Evolutionary conservation across 176 grass and related monocot genomes (phyloP).

Genomic region (Zoysia japonica): DNA sequence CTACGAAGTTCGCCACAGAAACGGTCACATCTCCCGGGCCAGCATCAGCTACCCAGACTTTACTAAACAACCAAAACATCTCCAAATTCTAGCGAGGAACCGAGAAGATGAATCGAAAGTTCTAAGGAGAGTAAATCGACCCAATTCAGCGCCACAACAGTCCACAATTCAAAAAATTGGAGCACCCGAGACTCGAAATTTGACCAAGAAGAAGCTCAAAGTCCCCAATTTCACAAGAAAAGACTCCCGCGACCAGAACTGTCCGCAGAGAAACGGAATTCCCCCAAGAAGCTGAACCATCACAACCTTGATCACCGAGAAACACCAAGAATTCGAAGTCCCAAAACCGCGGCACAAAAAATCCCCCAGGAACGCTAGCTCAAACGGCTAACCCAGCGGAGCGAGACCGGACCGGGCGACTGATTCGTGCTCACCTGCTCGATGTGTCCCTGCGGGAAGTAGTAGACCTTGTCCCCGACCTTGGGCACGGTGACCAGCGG

Average conservation of each 20-base stretch:
- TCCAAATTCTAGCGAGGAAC: background rate
- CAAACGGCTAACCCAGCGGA: background rate
- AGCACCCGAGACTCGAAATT: background rate
- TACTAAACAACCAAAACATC: background rate
- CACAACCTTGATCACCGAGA: background rate
- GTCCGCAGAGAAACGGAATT: background rate
- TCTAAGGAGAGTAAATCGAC: background rate
- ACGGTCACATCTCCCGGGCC: background rate
- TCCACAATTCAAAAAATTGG: slow-evolving; percentile 5
- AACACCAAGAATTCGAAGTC: background rate
- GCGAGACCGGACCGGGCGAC: background rate
- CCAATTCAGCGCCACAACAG: background rate
- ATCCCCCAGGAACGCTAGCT: too few species aligned
- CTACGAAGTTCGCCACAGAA: background rate
- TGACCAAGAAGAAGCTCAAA: background rate
- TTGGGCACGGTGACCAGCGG: slow-evolving; percentile 86
- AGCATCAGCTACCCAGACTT: background rate
- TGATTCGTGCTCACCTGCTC: slow-evolving; percentile 69
- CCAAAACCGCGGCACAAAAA: background rate
- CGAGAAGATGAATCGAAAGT: background rate
- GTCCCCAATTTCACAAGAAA: background rate
- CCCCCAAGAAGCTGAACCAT: background rate
- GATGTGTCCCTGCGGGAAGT: slow-evolving; percentile 96
- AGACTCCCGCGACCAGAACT: background rate
- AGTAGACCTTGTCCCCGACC: slow-evolving; percentile 73